Percentiles rank a stretch among this genome's conserved stretches.
phyloP scores from a whole-genome alignment of 805 yeast species.

The Yamadazyma paraphyllophila region DNA sequence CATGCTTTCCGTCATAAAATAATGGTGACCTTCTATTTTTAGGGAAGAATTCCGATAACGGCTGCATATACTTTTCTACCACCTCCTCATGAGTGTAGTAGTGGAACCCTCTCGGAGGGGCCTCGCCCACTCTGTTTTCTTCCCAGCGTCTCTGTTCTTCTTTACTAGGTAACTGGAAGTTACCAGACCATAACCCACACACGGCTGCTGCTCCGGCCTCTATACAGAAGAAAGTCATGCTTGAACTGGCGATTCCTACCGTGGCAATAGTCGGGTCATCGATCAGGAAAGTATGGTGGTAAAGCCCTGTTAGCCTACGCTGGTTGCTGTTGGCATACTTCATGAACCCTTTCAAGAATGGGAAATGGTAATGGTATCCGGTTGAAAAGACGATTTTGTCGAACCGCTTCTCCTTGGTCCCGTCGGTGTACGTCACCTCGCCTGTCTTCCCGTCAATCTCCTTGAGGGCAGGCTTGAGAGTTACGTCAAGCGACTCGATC shows the following conservation, averaged over 20 bases:
- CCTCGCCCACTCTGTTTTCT: conserved; percentile 20
- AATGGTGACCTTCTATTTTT: conserved; percentile 32
- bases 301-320: conserved; percentile 18
- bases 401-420: conserved; percentile 21
- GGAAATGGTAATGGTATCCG: conserved; percentile 49
- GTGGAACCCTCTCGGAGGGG: conserved; percentile 28
- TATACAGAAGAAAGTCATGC: conserved; percentile 47
- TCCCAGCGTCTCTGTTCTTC: conserved; percentile 41
- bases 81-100: conserved; percentile 27
- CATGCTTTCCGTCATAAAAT: conserved; percentile 19
- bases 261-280: conserved; percentile 44
- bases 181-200: conserved; percentile 54
- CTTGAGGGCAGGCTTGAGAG: conserved; percentile 26
- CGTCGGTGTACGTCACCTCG: conserved; percentile 27
- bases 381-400: conserved; percentile 49
- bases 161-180: conserved; percentile 34
- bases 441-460: conserved; percentile 22
- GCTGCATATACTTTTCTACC: conserved; percentile 26
- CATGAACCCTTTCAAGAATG: conserved; percentile 30
- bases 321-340: background rate
- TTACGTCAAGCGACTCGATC: conserved; percentile 31
- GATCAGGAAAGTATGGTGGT: conserved; percentile 36
- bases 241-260: conserved; percentile 41
- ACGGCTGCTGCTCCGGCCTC: conserved; percentile 55
- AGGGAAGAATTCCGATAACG: conserved; percentile 23